Percentiles rank a stretch among this genome's conserved stretches.
Conservation (phyloP, 2,329 filamentous ascomycete genomes). For the Gliomastix tumulicola region DNA sequence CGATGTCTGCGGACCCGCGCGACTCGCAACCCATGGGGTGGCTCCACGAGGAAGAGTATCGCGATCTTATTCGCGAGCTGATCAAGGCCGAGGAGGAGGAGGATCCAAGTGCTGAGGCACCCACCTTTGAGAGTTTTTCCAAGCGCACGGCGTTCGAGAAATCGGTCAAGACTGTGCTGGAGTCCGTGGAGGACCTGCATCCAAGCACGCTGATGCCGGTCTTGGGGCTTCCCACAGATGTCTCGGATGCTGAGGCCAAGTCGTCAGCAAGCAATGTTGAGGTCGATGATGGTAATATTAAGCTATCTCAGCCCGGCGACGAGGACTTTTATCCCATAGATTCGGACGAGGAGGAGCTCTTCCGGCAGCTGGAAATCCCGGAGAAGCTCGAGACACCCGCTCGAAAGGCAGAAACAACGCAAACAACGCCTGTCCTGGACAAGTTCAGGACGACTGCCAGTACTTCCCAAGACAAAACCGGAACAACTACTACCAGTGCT, state of each 20-base stretch:
- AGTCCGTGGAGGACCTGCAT: slow-evolving; percentile 85
- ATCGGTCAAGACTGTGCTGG: slow-evolving; percentile 65
- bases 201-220: slow-evolving; percentile 43
- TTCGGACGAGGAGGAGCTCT: slow-evolving; percentile 45
- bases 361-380: too few relatives aligned
- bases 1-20: slow-evolving; percentile 80
- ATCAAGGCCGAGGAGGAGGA: slow-evolving; percentile 52
- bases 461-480: too few relatives aligned
- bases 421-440: too few relatives aligned
- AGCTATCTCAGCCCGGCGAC: slow-evolving; percentile 36
- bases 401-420: too few relatives aligned
- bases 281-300: slow-evolving; percentile 58
- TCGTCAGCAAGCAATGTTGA: slow-evolving; percentile 45
- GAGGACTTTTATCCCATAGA: slow-evolving; percentile 42
- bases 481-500: too few relatives aligned
- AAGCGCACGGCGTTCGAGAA: slow-evolving; percentile 43
- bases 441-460: too few relatives aligned
- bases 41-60: slow-evolving; percentile 87
- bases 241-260: slow-evolving; percentile 24
- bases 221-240: slow-evolving; percentile 22
- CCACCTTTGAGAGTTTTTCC: slow-evolving; percentile 62
- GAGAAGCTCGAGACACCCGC: too few relatives aligned
- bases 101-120: slow-evolving; percentile 24
- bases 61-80: slow-evolving; percentile 55
- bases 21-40: slow-evolving; percentile 70